Evolutionary conservation across 345 rosid genomes (phyloP), one percentile per base, ranked within the genome.

Genomic region (Brassica incana): DNA sequence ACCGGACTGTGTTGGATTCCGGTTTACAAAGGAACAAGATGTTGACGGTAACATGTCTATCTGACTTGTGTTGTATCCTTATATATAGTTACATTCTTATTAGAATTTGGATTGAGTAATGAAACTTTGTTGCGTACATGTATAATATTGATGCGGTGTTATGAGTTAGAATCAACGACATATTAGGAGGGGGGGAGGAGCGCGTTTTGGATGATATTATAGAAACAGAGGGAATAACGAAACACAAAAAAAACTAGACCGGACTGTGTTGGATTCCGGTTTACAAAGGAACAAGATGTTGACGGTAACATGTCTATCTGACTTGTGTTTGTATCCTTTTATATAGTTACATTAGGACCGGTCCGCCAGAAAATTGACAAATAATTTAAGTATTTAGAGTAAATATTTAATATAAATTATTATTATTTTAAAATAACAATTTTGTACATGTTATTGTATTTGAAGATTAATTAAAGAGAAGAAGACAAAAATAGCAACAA

Each of bases 311-410:
- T 62, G 54, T 73, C 59, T 78, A 45, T 65, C 43, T 58, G 73
- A 72, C 67, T 78, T 48, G 23, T 72, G 72, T 38, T n/a, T 72
- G 77, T 78, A 56, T 40, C 60, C 2, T 64, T 77, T 48, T 40
- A 60, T 11, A 11, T 71, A 71, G 70, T 70, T 63, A 32, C 65
- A 52, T 20, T 16, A 16, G 18, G 18, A 16, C 18, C 18, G 18
- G 18, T 16, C 18, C 18, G 18, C 18, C 18, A 16, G 18, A 16
- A 16, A 16, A 16, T 16, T 16, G 18, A 16, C 18, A 16, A 16
- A 16, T 16, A 16, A 16, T 16, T 16, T 16, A 16, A 16, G 18
- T 16, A 16, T 16, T 16, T 16, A 16, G 18, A 16, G 18, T 16
- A 16, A 16, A 16, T 16, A 16, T 16, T 16, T 16, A 16, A 16